Evolutionary conservation across 306 rosid genomes (phyloP), one percentile per base, ranked within the genome.

Genomic region (Astragalus glycyphyllos): DNA sequence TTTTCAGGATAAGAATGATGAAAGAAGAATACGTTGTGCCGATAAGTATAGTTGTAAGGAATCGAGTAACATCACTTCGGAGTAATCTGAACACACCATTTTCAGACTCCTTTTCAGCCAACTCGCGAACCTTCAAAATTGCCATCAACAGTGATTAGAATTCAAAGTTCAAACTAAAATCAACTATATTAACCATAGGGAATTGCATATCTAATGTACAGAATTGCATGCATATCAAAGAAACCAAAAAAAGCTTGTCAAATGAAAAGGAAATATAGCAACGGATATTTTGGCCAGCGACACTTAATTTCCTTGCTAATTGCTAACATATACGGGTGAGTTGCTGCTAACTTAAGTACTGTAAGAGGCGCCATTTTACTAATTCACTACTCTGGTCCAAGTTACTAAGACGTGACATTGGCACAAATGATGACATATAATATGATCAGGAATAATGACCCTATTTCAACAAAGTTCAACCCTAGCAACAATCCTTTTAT

Each of bases 1-100:
- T 38, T 45, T 35, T n/a, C 58, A 48, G 61, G 12, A 47, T 47
- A 74, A 71, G 84, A 69, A 48, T 23, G 53, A 35, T 17, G 60
- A 72, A 83, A 66, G 83, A 59, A 45, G 32, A 86, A 68, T 91
- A 95, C 99, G 97, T 95, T 82, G 99, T 95, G 92, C 99, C 99
- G 54, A 95, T 95, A 51, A 95, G 92, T 86, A 95, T 91, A 68
- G 99, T 95, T 64, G 99, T 89, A 73, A 95, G 96, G 84, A 95
- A 95, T 40, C 96, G 92, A 16, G 97, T 92, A 70, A 92, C 96
- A 59, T 92, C 98, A 48, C 87, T 89, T 82, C 96, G 89, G 68
- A 92, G 98, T 84, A 89, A 77, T 83, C 84, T 92, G 80, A 92
- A 92, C 80, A 92, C 89, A 0, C 98, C 98, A 75, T 92, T 79